phyloP scores from a whole-genome alignment of 768 basidiomycete genomes.

The Auricularia sp. region DNA sequence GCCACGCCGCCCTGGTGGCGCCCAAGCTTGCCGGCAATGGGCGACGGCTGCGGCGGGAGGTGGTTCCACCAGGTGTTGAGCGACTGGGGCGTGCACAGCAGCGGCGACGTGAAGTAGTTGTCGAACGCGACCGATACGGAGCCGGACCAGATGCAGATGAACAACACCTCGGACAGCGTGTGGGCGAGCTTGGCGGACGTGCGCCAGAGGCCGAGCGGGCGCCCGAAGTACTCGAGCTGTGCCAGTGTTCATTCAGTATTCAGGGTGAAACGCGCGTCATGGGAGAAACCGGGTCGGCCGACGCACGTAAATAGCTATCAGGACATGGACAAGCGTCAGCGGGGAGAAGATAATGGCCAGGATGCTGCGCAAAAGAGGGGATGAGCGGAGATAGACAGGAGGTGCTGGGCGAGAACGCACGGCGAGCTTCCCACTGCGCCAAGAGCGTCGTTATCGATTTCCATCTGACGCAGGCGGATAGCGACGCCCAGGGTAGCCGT shows the following conservation, averaged over 20 bases:
- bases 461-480: conserved; percentile 56
- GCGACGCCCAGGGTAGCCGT: conserved; percentile 71
- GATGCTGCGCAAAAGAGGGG: conserved; percentile 33
- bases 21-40: conserved; percentile 32
- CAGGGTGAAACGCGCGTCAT: not conserved
- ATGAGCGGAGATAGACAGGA: not conserved
- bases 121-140: conserved; percentile 82
- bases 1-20: conserved; percentile 36
- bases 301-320: conserved; percentile 76
- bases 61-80: conserved; percentile 66
- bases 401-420: conserved; percentile 32
- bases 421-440: conserved; percentile 79
- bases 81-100: conserved; percentile 60
- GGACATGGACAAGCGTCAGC: conserved; percentile 73
- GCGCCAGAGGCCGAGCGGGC: conserved; percentile 85
- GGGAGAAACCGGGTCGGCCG: conserved; percentile 2
- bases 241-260: conserved; percentile 8
- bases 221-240: conserved; percentile 87
- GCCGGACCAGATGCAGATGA: conserved; percentile 91
- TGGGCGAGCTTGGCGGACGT: conserved; percentile 81
- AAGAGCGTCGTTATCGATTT: conserved; percentile 39
- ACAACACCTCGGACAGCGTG: conserved; percentile 79
- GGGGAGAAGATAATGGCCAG: conserved; percentile 82
- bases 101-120: conserved; percentile 80
- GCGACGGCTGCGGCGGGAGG: conserved; percentile 38